These are phyloP conservation scores for Juglanconis sp. DNA, from an alignment of 2,329 filamentous ascomycete genomes.

Conservation along the genomic window DNA sequence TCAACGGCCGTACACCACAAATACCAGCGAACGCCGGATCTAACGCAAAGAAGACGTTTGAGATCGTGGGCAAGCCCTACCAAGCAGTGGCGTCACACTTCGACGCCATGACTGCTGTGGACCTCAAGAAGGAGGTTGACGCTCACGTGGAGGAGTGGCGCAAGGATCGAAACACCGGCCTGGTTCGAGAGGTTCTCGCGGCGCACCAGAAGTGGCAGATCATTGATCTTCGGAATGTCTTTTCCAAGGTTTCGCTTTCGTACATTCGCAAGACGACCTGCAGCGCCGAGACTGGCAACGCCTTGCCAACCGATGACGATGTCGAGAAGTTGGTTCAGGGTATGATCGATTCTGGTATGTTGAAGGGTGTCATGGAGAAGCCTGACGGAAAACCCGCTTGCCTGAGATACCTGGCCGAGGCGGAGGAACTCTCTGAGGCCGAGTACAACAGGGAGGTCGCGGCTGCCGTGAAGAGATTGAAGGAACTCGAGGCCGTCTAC, in stretches of 20 bases:
- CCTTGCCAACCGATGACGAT: conserved; percentile 40
- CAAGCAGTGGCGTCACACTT: conserved; percentile 68
- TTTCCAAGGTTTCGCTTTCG: conserved; percentile 55
- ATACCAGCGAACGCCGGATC: conserved; percentile 55
- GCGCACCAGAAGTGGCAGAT: conserved; percentile 77
- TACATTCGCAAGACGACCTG: conserved; percentile 50
- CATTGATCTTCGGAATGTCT: conserved; percentile 68
- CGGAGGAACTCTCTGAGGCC: conserved; percentile 44
- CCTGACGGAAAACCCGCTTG: conserved; percentile 41
- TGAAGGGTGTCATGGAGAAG: conserved; percentile 50
- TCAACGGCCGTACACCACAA: conserved; percentile 56
- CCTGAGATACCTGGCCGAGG: conserved; percentile 47
- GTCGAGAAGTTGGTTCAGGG: conserved; percentile 44
- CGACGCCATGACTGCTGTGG: conserved; percentile 47
- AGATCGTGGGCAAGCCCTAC: conserved; percentile 65
- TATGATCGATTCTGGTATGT: conserved; percentile 55
- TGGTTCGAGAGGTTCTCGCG: conserved; percentile 66
- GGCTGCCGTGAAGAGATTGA: conserved; percentile 38
- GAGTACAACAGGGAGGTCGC: conserved; percentile 49
- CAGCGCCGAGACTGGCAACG: conserved; percentile 50
- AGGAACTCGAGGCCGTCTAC: conserved; percentile 44
- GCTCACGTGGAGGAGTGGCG: conserved; percentile 53
- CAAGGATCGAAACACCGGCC: conserved; percentile 68
- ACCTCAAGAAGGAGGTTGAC: conserved; percentile 63
- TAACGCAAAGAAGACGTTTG: conserved; percentile 54